These are phyloP conservation scores for Diplotaxis tenuifolia DNA, from an alignment of 345 rosid species.

Conservation along the genomic window DNA sequence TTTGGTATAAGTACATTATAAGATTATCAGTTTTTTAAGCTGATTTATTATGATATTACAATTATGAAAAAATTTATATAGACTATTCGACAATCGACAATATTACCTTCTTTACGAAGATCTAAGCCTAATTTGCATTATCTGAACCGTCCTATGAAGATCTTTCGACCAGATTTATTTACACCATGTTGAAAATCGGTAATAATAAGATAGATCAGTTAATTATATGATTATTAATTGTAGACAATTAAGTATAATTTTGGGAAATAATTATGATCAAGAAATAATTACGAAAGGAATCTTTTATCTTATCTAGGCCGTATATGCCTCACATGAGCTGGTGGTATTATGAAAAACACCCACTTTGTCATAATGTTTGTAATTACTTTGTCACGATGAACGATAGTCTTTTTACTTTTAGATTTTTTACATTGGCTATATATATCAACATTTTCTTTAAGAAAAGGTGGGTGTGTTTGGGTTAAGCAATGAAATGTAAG, in stretches of 20 bases:
- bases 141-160: too few relatives aligned
- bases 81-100: too few relatives aligned
- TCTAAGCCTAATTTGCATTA: too few relatives aligned
- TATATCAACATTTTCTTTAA: not conserved
- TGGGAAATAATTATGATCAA: not conserved
- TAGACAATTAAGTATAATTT: conserved; percentile 14
- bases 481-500: not conserved
- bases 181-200: too few relatives aligned
- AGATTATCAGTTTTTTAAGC: too few relatives aligned
- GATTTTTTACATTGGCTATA: not conserved
- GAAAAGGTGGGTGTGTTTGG: not conserved
- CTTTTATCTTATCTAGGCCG: conserved; percentile 10
- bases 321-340: conserved; percentile 33
- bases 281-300: conserved; percentile 3
- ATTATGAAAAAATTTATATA: too few relatives aligned
- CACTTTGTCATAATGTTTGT: conserved; percentile 5
- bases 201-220: not conserved
- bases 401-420: not conserved
- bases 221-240: not conserved
- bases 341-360: conserved; percentile 11
- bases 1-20: conserved; percentile 26
- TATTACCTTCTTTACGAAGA: too few relatives aligned
- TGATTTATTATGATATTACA: too few relatives aligned
- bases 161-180: too few relatives aligned
- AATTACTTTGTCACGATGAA: too few relatives aligned